Percentiles rank a stretch among this genome's conserved stretches.
These are phyloP conservation scores for Pichia ethanolica DNA, from an alignment of 805 yeast genomes.

Conservation along the genomic window DNA sequence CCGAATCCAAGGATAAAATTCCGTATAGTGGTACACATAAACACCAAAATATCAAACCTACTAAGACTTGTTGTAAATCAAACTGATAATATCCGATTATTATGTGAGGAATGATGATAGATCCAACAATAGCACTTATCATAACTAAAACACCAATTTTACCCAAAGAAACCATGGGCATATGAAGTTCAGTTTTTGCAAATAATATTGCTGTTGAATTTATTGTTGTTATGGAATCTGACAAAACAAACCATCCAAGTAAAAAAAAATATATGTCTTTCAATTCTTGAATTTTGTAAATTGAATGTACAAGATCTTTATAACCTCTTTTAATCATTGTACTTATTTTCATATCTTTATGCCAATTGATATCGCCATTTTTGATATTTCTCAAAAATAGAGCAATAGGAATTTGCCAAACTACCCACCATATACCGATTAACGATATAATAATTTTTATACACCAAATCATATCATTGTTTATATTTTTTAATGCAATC, in stretches of 20 bases:
- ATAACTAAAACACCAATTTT: conserved; percentile 59
- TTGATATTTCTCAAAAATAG: conserved; percentile 30
- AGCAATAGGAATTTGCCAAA: conserved; percentile 58
- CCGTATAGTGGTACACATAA: conserved; percentile 68
- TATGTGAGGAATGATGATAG: conserved; percentile 46
- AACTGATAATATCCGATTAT: conserved; percentile 31
- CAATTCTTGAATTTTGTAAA: conserved; percentile 52
- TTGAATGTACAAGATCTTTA: conserved; percentile 46
- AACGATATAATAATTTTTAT: conserved; percentile 52
- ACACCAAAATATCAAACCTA: conserved; percentile 52
- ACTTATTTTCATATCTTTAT: not conserved
- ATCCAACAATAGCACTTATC: conserved; percentile 61
- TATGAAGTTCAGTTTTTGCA: conserved; percentile 61
- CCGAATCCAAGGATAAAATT: conserved; percentile 52
- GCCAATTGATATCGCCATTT: not conserved
- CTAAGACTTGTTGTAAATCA: conserved; percentile 41
- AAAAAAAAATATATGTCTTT: conserved; percentile 61
- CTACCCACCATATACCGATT: conserved; percentile 74
- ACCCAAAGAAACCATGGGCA: conserved; percentile 62
- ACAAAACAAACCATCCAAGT: conserved; percentile 67
- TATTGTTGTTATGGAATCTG: conserved; percentile 71
- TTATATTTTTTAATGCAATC: conserved; percentile 8
- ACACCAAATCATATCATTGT: conserved; percentile 28
- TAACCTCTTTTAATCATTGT: conserved; percentile 42
- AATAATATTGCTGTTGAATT: conserved; percentile 73